These are phyloP conservation scores for Gloeopeniophorella convolvens DNA, from an alignment of 768 basidiomycete species.

Conservation along the genomic window DNA sequence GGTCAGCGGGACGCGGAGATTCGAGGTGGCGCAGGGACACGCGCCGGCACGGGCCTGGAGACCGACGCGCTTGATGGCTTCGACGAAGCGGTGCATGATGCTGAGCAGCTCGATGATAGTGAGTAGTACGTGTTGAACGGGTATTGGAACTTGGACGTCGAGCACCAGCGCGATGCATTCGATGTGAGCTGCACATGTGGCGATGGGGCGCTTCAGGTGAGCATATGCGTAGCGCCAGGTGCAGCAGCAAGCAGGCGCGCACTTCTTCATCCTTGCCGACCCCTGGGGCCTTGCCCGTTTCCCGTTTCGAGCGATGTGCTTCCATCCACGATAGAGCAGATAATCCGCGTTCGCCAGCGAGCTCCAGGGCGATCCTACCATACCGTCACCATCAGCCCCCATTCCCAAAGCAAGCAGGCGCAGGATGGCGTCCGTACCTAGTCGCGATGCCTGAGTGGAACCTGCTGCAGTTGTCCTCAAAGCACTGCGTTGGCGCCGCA, in stretches of 20 bases:
- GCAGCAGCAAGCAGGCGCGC: constrained; percentile 29
- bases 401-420: too few species aligned
- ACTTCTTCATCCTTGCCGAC: constrained; percentile 60
- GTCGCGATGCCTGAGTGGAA: constrained; percentile 67
- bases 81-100: constrained; percentile 28
- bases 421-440: constrained; percentile 33
- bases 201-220: too few species aligned
- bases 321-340: constrained; percentile 69
- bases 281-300: constrained; percentile 69
- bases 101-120: constrained; percentile 28
- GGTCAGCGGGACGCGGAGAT: too few species aligned
- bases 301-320: constrained; percentile 69
- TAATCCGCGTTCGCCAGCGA: constrained; percentile 69
- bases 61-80: constrained; percentile 1
- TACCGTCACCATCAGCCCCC: constrained; percentile 3
- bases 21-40: too few species aligned
- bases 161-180: constrained; percentile 23
- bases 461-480: constrained; percentile 70
- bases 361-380: constrained; percentile 61
- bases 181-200: constrained; percentile 33
- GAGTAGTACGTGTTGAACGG: constrained; percentile 26
- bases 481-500: constrained; percentile 53
- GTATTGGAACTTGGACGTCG: constrained; percentile 24
- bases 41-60: not conserved
- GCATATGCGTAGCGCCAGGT: too few species aligned